Evolutionary conservation across 306 rosid genomes (phyloP).

Genomic region (Inga oerstediana): DNA sequence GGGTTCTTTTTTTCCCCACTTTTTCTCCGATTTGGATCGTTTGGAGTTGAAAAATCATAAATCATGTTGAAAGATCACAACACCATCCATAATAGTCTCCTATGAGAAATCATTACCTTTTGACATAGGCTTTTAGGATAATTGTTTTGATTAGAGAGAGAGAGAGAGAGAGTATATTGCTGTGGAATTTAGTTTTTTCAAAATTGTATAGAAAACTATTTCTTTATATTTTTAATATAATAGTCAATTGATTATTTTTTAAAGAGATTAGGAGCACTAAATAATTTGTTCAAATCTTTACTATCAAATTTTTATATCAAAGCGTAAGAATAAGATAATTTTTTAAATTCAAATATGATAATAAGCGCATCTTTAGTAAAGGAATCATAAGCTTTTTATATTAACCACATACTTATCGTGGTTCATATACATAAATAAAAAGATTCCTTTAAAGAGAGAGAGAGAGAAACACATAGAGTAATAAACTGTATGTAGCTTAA

Average conservation of each 20-base stretch:
- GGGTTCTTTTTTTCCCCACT: not conserved
- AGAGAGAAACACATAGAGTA: not conserved
- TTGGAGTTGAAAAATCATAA: not conserved
- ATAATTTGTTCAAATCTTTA: not conserved
- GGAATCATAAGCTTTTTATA: not conserved
- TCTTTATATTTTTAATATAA: no score
- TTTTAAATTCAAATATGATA: not conserved
- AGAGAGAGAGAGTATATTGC: no score
- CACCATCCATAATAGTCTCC: no score
- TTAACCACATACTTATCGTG: not conserved
- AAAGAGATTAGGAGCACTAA: fast-evolving
- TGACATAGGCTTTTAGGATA: not conserved
- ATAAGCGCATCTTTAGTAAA: not conserved
- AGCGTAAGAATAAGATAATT: not conserved
- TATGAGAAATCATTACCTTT: no score
- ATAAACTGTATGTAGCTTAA: not conserved
- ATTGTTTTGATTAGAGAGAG: not conserved
- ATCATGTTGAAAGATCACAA: not conserved
- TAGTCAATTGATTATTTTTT: no score
- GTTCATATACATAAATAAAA: not conserved
- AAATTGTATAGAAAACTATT: no score
- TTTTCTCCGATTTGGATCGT: not conserved
- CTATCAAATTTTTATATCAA: not conserved
- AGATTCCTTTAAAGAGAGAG: not conserved
- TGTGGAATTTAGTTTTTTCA: no score